Base-by-base conservation (phyloP, 176 grass and related monocot species). In the Calamus simplicifolius region DNA sequence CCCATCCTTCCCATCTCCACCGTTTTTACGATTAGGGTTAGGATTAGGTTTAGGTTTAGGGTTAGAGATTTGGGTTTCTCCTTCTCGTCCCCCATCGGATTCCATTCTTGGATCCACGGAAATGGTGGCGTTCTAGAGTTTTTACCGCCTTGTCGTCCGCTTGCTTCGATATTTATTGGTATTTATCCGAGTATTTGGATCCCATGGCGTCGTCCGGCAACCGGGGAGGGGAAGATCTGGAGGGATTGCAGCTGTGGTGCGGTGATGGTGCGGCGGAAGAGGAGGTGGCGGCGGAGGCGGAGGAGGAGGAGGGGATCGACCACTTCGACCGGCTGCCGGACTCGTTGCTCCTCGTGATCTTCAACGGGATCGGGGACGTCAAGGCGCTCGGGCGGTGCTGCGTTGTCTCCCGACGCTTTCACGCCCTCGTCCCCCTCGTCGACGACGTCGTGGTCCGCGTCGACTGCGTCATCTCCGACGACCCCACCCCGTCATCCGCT, bases 401-500 rank as follows among this genome's bases (percentile, higher is more conserved):
- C 15, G 26, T 59, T 4, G 57, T 59, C 15, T 59, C 23, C 57
- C 57, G 27, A 10, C 57, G 57, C 57, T 59, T 59, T 25, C 57
- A 59, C 1, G 57, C 57, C 27, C 26, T 59, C 3, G 27, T 59
- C 13, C 57, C 25, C 57, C 13, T 59, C 27, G 57, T 59, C 4
- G 57, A 59, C 15, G 57, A 59, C 27, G 26, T 59, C 57, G 27
- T 59, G 25, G 57, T 59, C 27, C 23, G 57, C 14, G 57, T 59
- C 16, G 57, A 59, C 57, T 59, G 57, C 57, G 57, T 59, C 57
- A 28, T 59, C 25, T 59, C 57, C 27, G 57, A 59, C 57, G 57
- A 59, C 14, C 1, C 57, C 21, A 28, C 26, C 57, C 27, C 6
- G 35, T 59, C 27, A 5, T 59, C 57, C 25, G 10, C 27, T 3